phyloP scores from a whole-genome alignment of 2,329 filamentous ascomycete species.

The Sphaerulina populicola region DNA sequence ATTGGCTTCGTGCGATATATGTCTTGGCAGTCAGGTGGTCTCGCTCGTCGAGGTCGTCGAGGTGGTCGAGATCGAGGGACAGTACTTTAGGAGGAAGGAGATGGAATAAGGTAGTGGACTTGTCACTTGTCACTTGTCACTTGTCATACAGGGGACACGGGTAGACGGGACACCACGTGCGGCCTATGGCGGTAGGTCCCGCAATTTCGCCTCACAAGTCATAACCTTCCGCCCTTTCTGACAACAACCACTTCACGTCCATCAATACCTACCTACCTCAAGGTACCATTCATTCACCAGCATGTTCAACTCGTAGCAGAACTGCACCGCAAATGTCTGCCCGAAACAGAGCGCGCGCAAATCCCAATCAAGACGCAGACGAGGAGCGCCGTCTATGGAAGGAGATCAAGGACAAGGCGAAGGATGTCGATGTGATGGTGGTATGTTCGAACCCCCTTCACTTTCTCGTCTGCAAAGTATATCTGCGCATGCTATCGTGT shows the following conservation, averaged over 20 bases:
- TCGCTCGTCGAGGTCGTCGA: neutral
- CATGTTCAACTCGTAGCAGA: neutral
- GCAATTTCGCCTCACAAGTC: no score
- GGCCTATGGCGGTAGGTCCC: no score
- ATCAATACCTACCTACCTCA: neutral
- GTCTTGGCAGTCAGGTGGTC: no score
- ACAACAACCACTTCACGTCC: neutral
- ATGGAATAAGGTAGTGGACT: no score
- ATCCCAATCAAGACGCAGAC: slow-evolving; percentile 43
- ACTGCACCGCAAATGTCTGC: slow-evolving; percentile 35
- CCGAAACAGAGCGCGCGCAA: slow-evolving; percentile 38
- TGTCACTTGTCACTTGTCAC: no score
- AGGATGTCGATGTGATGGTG: slow-evolving; percentile 40
- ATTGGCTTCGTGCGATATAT: slow-evolving; percentile 14
- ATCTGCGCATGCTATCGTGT: neutral
- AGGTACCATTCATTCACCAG: neutral
- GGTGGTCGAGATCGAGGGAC: neutral
- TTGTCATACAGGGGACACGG: no score
- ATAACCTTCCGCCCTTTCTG: no score
- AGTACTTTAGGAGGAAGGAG: no score
- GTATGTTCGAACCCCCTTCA: slow-evolving; percentile 31
- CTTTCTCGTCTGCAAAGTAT: neutral
- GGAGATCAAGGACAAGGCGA: slow-evolving; percentile 40
- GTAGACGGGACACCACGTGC: no score
- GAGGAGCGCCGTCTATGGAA: slow-evolving; percentile 46